phyloP scores from a whole-genome alignment of 257 asterid species.

The Dorcoceras hygrometricum region DNA sequence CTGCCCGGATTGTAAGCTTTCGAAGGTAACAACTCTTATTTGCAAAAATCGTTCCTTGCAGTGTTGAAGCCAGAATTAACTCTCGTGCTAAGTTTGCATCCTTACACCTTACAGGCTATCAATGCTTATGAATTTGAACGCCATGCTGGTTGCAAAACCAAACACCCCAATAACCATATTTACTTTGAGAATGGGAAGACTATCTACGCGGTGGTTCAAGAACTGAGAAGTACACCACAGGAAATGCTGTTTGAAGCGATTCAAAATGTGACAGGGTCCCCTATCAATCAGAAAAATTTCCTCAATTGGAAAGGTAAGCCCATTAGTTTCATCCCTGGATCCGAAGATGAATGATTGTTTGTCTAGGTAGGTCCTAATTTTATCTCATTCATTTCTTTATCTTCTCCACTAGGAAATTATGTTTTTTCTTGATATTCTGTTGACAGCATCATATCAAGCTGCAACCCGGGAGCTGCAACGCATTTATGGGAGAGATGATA shows the following conservation, averaged over 20 bases:
- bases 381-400: not conserved
- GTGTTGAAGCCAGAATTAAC: constrained; percentile 2
- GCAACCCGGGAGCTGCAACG: constrained; percentile 41
- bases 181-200: constrained; percentile 42
- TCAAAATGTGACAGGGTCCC: constrained; percentile 33
- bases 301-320: constrained; percentile 35
- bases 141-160: constrained; percentile 41
- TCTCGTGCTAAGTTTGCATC: not conserved
- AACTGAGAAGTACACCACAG: constrained; percentile 35
- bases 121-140: constrained; percentile 44
- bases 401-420: not conserved
- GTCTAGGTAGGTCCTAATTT: not conserved
- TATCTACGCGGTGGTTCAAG: constrained; percentile 37
- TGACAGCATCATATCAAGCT: constrained; percentile 35
- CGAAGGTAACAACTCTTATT: constrained; percentile 24
- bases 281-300: constrained; percentile 34
- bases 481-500: constrained; percentile 34
- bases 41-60: not conserved
- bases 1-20: constrained; percentile 34
- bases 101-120: constrained; percentile 27
- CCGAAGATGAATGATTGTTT: not conserved
- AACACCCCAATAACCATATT: constrained; percentile 38
- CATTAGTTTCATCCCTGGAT: constrained; percentile 1
- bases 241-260: constrained; percentile 34
- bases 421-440: not conserved